Evolutionary conservation across 2,329 filamentous ascomycete species (phyloP).

Genomic region (Colletotrichum magnum): DNA sequence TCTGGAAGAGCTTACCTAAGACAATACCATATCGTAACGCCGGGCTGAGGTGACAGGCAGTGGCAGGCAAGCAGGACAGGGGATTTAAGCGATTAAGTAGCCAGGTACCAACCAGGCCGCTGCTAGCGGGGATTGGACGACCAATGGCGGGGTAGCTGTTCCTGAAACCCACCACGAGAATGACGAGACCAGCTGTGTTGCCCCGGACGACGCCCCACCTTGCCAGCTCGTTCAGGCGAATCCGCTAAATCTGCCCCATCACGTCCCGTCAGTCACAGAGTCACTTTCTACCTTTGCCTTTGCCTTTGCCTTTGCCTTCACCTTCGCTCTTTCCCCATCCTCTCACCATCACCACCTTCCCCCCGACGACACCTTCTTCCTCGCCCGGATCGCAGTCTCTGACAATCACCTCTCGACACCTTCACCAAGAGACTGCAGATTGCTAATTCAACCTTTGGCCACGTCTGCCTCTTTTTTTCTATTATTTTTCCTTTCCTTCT

Average conservation of each 20-base stretch:
- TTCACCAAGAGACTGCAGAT: conserved; percentile 34
- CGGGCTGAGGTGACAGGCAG: conserved; percentile 18
- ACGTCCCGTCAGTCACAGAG: neutral
- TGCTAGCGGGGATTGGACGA: conserved; percentile 1
- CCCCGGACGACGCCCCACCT: conserved; percentile 34
- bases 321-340: neutral
- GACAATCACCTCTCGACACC: conserved; percentile 25
- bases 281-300: neutral
- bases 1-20: too few relatives aligned
- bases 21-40: too few relatives aligned
- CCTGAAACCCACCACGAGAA: conserved; percentile 35
- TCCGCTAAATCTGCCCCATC: conserved; percentile 29
- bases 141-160: conserved; percentile 36
- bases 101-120: conserved; percentile 2
- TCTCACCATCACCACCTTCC: conserved; percentile 10
- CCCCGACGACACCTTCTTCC: conserved; percentile 13
- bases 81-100: too few relatives aligned
- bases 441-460: neutral
- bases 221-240: conserved; percentile 16
- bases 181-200: conserved; percentile 18
- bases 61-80: too few relatives aligned
- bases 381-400: conserved; percentile 34
- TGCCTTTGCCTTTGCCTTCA: neutral
- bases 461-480: neutral
- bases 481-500: conserved; percentile 3